phyloP scores from a whole-genome alignment of 306 rosid species.

The Malus domestica region DNA sequence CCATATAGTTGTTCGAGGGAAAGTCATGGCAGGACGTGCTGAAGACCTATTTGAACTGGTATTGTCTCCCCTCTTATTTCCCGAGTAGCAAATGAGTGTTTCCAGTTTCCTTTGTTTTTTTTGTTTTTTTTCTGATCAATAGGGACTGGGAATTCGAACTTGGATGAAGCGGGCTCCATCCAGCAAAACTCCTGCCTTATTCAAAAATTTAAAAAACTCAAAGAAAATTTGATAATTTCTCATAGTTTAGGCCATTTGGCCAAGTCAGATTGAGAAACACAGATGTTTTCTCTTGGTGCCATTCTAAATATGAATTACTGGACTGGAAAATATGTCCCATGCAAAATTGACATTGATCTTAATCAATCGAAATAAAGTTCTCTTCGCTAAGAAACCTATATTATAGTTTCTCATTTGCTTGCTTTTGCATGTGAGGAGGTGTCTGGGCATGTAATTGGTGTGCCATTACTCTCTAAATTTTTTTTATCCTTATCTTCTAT shows the following conservation, averaged over 20 bases:
- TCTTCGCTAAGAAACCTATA: background rate
- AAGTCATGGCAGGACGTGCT: constrained; percentile 84
- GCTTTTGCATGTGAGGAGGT: background rate
- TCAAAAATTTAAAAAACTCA: background rate
- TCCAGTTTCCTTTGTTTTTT: too few relatives aligned
- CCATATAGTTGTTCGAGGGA: constrained; percentile 82
- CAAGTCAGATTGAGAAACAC: too few relatives aligned
- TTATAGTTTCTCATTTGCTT: background rate
- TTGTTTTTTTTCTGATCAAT: too few relatives aligned
- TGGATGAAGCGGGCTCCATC: too few relatives aligned
- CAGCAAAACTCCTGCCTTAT: too few relatives aligned
- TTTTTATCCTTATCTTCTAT: background rate
- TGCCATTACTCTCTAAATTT: background rate
- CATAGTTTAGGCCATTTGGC: too few relatives aligned
- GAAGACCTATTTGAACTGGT: constrained; percentile 91
- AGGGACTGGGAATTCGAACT: too few relatives aligned
- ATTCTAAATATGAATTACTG: background rate
- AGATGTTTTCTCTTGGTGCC: background rate
- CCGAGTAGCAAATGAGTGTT: background rate
- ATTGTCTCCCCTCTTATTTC: background rate
- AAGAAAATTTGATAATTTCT: background rate
- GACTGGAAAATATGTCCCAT: background rate
- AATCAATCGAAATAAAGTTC: background rate
- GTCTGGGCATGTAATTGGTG: background rate
- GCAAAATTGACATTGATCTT: background rate